phyloP scores from a whole-genome alignment of 352 stramenopile species.

The Pythium rishiriense region DNA sequence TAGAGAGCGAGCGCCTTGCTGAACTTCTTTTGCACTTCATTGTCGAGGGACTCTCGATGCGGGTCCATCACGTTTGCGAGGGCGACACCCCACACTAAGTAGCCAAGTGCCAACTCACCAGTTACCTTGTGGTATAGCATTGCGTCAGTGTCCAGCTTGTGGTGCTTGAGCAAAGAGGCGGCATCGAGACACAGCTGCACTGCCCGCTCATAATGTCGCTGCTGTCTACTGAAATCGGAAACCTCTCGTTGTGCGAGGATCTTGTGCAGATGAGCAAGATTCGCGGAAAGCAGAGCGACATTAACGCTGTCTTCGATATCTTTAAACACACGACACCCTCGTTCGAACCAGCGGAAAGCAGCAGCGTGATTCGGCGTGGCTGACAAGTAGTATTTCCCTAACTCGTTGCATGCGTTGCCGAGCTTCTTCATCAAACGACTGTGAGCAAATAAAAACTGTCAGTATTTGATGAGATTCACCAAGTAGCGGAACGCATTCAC shows the following conservation, averaged over 20 bases:
- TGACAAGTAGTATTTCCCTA: constrained; percentile 71
- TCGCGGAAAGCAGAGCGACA: constrained; percentile 75
- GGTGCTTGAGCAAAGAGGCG: constrained; percentile 66
- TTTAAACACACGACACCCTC: constrained; percentile 73
- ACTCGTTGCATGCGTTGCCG: constrained; percentile 83
- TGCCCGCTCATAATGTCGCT: constrained; percentile 57
- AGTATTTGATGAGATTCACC: not conserved
- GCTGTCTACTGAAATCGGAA: constrained; percentile 27
- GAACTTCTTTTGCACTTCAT: constrained; percentile 59
- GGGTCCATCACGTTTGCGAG: constrained; percentile 33
- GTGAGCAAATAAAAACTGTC: not conserved
- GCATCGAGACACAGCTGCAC: constrained; percentile 69
- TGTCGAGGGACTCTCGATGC: constrained; percentile 37
- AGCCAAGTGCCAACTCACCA: constrained; percentile 79
- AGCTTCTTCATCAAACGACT: constrained; percentile 87
- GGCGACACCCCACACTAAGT: constrained; percentile 79
- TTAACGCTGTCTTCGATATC: constrained; percentile 87
- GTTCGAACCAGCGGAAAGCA: constrained; percentile 79
- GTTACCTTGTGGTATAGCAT: constrained; percentile 73
- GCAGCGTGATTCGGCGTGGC: constrained; percentile 42
- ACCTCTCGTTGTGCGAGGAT: constrained; percentile 70
- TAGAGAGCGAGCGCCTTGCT: constrained; percentile 79
- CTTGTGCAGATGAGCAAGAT: constrained; percentile 84
- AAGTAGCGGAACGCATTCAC: constrained; percentile 24
- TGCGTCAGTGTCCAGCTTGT: constrained; percentile 48